Percentiles rank a stretch among this genome's conserved stretches.
Conservation (phyloP, 495 filamentous ascomycete genomes). For the Penicillium egyptiacum region DNA sequence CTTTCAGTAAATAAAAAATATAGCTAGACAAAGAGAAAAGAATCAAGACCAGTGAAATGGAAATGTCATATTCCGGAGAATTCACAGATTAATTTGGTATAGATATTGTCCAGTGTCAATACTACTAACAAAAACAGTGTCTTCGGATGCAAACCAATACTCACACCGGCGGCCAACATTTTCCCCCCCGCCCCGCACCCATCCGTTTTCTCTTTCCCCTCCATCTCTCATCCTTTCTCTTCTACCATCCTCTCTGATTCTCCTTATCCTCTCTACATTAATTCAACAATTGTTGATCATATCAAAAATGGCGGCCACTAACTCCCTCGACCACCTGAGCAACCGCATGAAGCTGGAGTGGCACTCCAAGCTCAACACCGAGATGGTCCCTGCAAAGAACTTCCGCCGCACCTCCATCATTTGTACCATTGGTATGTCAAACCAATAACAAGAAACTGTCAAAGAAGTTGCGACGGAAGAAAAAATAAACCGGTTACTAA, state of each 20-base stretch:
- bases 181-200: slow-evolving; percentile 38
- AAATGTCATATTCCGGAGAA: background rate
- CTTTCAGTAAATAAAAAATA: background rate
- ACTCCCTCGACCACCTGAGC: slow-evolving; percentile 76
- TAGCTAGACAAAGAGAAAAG: background rate
- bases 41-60: background rate
- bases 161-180: slow-evolving; percentile 40
- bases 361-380: slow-evolving; percentile 79
- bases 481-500: slow-evolving; percentile 18
- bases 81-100: background rate
- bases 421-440: slow-evolving; percentile 82
- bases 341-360: slow-evolving; percentile 87
- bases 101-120: background rate
- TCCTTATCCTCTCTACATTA: slow-evolving; percentile 18
- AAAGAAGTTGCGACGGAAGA: background rate
- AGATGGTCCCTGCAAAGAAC: slow-evolving; percentile 76
- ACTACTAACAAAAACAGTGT: slow-evolving; percentile 5
- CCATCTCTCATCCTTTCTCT: slow-evolving; percentile 17
- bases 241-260: slow-evolving; percentile 13
- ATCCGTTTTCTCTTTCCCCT: slow-evolving; percentile 31
- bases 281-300: slow-evolving; percentile 22
- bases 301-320: slow-evolving; percentile 48
- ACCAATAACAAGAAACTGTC: background rate
- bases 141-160: slow-evolving; percentile 10
- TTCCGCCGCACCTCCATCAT: slow-evolving; percentile 98